phyloP scores from a whole-genome alignment of 805 yeast species.

The Starmerella stellata region DNA sequence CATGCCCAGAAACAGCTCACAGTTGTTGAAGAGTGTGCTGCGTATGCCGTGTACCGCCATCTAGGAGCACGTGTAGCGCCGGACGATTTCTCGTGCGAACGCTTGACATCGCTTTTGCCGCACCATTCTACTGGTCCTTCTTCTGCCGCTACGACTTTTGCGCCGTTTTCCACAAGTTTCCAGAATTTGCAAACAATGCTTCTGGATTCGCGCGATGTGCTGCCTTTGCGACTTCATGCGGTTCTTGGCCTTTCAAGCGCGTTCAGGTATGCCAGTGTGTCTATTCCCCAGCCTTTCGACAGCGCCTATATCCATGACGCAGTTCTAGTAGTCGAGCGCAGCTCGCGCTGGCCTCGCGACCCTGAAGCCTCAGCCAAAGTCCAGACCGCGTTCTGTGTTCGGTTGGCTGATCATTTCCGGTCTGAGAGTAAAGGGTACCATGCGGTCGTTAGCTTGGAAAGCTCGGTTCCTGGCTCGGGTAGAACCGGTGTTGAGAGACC shows the following conservation, averaged over 20 bases:
- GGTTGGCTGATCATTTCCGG: slow-evolving; percentile 35
- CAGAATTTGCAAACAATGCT: slow-evolving; percentile 34
- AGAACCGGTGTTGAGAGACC: slow-evolving; percentile 16
- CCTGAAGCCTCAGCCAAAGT: slow-evolving; percentile 66
- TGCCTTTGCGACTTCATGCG: slow-evolving; percentile 58
- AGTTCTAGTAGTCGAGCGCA: slow-evolving; percentile 71
- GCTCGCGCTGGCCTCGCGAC: slow-evolving; percentile 94
- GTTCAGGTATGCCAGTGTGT: slow-evolving; percentile 54
- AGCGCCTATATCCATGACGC: slow-evolving; percentile 42
- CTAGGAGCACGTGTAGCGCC: slow-evolving; percentile 22
- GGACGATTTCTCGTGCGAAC: background rate
- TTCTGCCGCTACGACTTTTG: slow-evolving; percentile 12
- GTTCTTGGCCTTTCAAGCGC: slow-evolving; percentile 58
- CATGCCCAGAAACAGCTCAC: slow-evolving; percentile 30
- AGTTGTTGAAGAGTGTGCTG: slow-evolving; percentile 44
- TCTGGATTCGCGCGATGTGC: slow-evolving; percentile 27
- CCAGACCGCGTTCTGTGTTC: slow-evolving; percentile 72
- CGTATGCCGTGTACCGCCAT: slow-evolving; percentile 47
- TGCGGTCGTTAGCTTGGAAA: slow-evolving; percentile 35
- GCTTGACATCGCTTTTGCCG: background rate
- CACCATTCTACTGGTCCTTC: background rate
- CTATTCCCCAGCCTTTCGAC: slow-evolving; percentile 42
- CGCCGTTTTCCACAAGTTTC: slow-evolving; percentile 27
- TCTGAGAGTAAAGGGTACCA: slow-evolving; percentile 35
- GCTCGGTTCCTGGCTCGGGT: too few species aligned